A percentile compares a stretch with the other conserved stretches of the same genome.
Evolutionary conservation across 257 asterid genomes (phyloP).

Genomic region (Jacaranda mimosifolia): DNA sequence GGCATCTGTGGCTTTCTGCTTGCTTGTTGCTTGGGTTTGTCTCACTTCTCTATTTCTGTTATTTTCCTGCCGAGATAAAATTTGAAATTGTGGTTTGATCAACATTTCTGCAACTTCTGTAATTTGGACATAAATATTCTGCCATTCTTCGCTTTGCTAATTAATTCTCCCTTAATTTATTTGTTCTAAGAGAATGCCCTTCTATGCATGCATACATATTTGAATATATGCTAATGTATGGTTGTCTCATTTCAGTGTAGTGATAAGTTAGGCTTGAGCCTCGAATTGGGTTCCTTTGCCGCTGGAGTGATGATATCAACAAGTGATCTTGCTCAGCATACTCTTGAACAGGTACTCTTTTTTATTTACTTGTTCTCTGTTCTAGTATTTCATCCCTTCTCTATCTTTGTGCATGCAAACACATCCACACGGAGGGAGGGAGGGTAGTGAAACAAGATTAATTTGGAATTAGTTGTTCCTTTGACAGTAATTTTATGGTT

Average conservation of each 20-base stretch:
- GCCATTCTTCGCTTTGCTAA: neutral
- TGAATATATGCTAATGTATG: constrained; percentile 14
- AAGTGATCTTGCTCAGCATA: constrained; percentile 82
- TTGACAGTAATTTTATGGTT: neutral
- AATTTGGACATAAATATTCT: constrained; percentile 1
- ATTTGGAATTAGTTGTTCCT: neutral
- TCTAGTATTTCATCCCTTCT: constrained; percentile 18
- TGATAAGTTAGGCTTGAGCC: constrained; percentile 85
- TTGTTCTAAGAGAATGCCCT: constrained; percentile 12
- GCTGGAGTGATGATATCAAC: constrained; percentile 96
- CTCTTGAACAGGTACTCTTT: constrained; percentile 74
- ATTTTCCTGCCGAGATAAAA: constrained; percentile 1
- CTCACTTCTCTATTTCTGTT: constrained; percentile 46
- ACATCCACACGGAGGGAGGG: neutral
- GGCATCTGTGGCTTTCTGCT: constrained; percentile 89
- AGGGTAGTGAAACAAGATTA: neutral
- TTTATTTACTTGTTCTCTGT: neutral
- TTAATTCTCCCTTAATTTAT: constrained; percentile 1
- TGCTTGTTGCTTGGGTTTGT: constrained; percentile 90
- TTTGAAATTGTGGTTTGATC: constrained; percentile 23
- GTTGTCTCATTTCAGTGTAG: constrained; percentile 71
- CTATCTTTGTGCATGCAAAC: neutral
- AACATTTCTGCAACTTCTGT: constrained; percentile 29
- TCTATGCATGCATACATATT: constrained; percentile 18
- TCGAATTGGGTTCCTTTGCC: constrained; percentile 92